Base-by-base conservation (phyloP, 2,329 filamentous ascomycete species). In the Bipolaris bicolor region DNA sequence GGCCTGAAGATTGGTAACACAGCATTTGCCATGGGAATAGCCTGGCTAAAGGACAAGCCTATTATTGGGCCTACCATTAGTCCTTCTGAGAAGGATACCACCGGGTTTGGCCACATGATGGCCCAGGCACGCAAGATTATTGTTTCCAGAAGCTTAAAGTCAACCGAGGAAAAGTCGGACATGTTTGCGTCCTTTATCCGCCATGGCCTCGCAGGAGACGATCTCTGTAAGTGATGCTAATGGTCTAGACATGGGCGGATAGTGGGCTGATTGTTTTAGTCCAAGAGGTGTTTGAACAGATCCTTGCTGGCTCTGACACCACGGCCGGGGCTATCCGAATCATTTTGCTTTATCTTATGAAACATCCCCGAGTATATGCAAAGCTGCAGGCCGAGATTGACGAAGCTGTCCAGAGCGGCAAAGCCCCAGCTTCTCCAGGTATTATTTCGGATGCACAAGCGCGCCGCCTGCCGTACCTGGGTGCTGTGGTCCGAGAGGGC, bases 301-400 rank as follows among this genome's bases (percentile, higher is more conserved):
- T 82, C 39, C 75, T 84, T 5, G 84, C 84, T 4, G 85, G 85
- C 3, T 83, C 83, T 0, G 85, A 87, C 58, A 86, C 83, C 0
- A 85, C 84, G 0, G 83, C 85, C 0, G 84, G 82, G 0, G 80
- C 80, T 1, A 79, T 88, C 9, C 80, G 85, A 2, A 76, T 80
- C 36, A 84, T 80, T 1, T 61, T 87, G 52, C 77, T 86, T 20
- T 79, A 83, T 65, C 68, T 87, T 53, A 78, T 82, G 20, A 83
- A 79, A n/a, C 81, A 78, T 22, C 81, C 82, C 0, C 75, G 74
- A 1, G 78, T 84, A 0, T 78, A 81, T 55, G 54, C 62, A 3
- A 80, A 72, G 3, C 72, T 88, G 0, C 78, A 79, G 5, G 72
- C 58, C 0, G 83, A 87, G 60, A 79, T 83, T 7, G 75, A 78